phyloP scores from a whole-genome alignment of 768 basidiomycete species.

The Auricularia sp. region DNA sequence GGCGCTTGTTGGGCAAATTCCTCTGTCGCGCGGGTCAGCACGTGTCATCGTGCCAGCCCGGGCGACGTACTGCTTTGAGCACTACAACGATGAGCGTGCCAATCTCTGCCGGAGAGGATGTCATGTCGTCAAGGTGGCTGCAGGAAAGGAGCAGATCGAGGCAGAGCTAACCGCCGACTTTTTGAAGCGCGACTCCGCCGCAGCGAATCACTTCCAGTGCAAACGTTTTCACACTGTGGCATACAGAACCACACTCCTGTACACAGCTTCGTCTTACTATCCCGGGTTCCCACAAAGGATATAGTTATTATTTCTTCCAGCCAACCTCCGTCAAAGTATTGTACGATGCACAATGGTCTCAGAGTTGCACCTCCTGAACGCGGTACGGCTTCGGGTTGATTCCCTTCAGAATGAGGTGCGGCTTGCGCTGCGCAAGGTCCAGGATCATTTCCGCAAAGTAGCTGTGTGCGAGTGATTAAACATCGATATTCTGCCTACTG shows the following conservation, averaged over 20 bases:
- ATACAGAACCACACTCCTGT: not conserved
- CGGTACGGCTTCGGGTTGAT: constrained; percentile 38
- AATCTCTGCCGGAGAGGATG: constrained; percentile 59
- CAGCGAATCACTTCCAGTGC: no score
- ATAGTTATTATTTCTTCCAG: no score
- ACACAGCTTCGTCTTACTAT: no score
- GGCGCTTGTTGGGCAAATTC: constrained; percentile 82
- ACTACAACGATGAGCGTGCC: constrained; percentile 92
- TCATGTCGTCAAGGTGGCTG: constrained; percentile 31
- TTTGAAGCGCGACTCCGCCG: not conserved
- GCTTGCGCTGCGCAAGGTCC: constrained; percentile 66
- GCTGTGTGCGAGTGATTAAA: constrained; percentile 22
- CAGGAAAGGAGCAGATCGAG: constrained; percentile 7
- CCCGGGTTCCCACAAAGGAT: no score
- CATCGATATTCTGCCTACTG: not conserved
- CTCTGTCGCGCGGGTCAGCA: constrained; percentile 38
- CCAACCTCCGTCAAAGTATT: not conserved
- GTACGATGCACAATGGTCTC: not conserved
- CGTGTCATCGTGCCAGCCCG: not conserved
- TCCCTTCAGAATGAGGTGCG: constrained; percentile 50
- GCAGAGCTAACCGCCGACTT: not conserved
- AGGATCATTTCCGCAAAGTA: constrained; percentile 78
- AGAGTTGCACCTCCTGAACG: constrained; percentile 21
- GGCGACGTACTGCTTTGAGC: constrained; percentile 73
- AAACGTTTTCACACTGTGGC: not conserved